Evolutionary conservation across 192 early-diverging fungal species (phyloP), one percentile per base, ranked within the genome.

Genomic region (Coemansia sp.): DNA sequence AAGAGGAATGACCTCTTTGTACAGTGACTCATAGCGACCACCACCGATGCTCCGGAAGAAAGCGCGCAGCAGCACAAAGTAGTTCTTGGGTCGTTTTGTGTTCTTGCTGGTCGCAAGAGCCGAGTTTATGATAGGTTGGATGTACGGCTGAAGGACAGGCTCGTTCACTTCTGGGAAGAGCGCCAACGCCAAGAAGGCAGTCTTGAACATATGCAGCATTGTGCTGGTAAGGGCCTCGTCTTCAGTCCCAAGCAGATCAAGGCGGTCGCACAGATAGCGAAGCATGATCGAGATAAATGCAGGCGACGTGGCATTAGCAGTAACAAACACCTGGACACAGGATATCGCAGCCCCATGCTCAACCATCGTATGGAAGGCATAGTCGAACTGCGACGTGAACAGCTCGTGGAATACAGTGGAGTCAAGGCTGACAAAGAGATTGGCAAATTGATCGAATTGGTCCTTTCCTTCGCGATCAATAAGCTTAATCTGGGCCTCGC

Each of bases 21-120:
- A 98, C 13, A 99, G 85, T 41, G 89, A 63, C 75, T 99, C 96
- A 75, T 96, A 98, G 33, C 93, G 88, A 4, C 96, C 98, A 29
- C 95, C 96, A 36, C 95, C 96, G 65, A 99, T 98, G 67, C 93
- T 93, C 29, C 96, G 87, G 82, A 98, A 99, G 9, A 98, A 83
- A 2, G 89, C 85, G 10, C 94, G 91, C 23, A 99, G 73, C 1
- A 99, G 81, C 59, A 93, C 63, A 79, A 98, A 99, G 79, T 97
- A 99, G 79, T 96, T 93, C 45, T 89, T 79, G 3, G 96, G 93
- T 33, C 91, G 84, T 65, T 91, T 90, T 0, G 98, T 89, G 29
- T 88, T 94, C 8, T 89, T 73, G 6, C 93, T 89, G 4, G 90
- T 81, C 54, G 93, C 91, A 67, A 99, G 88, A 29, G 89, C 92